Conservation (phyloP, 345 rosid species). For the Pugionium cornutum region DNA sequence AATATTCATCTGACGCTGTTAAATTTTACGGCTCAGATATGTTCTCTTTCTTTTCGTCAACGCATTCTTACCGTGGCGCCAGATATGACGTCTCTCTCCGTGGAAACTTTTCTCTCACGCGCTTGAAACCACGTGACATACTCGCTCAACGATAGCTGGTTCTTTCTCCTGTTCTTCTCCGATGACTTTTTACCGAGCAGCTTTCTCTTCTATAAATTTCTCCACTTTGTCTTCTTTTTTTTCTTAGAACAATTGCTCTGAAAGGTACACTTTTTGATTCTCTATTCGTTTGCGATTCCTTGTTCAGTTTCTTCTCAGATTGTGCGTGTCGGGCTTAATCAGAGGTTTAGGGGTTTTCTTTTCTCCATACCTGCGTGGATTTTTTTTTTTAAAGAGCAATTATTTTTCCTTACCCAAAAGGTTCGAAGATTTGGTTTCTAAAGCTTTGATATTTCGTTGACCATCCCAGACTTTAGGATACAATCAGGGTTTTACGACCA, state of each 20-base stretch:
- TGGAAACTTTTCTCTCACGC: constrained; percentile 21
- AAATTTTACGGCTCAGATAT: constrained; percentile 21
- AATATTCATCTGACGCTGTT: not conserved
- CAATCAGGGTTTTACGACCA: constrained; percentile 15
- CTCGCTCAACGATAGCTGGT: not conserved
- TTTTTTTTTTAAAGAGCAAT: not conserved
- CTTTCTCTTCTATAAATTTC: constrained; percentile 35
- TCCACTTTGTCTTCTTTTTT: not conserved
- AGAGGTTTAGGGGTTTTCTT: constrained; percentile 6
- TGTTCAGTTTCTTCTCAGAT: constrained; percentile 17
- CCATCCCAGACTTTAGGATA: constrained; percentile 8
- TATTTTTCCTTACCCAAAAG: too few relatives aligned
- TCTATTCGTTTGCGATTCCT: not conserved
- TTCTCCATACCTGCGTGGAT: not conserved
- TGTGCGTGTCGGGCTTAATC: constrained; percentile 7
- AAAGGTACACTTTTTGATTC: not conserved
- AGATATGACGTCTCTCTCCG: constrained; percentile 24
- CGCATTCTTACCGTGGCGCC: constrained; percentile 34
- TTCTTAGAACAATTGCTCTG: not conserved
- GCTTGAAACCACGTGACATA: not conserved
- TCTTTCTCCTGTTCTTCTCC: not conserved
- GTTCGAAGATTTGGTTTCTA: not conserved
- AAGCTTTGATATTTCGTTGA: constrained; percentile 24
- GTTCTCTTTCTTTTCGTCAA: not conserved
- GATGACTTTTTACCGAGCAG: constrained; percentile 30